Base-by-base conservation (phyloP, 352 stramenopile genomes). In the Blastocystis hominis region DNA sequence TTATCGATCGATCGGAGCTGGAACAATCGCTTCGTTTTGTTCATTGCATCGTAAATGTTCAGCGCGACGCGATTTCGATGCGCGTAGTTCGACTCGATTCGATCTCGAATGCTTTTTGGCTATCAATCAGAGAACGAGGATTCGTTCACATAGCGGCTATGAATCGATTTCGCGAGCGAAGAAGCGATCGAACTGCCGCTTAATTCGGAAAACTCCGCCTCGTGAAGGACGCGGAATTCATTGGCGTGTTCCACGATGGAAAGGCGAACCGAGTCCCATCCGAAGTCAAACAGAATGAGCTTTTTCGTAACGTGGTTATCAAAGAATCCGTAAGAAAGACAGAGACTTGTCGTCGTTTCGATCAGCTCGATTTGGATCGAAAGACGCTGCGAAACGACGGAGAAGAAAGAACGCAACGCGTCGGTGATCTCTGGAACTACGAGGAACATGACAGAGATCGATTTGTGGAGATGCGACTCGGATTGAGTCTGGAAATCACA, bases 311-410 rank as follows among this genome's bases (percentile, higher is more conserved):
- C 72, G 36, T 50, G 20, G 17, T 84, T 34, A 9, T 84, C 72
- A 34, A 68, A 84, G 17, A 84, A 84, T 13, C 72, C 72, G 40
- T 84, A 84, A 20, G 72, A 84, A 7, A 84, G 53, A 64, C 72
- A 84, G 44, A 84, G 59, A 17, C 44, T 40, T 7, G 72, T 69
- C 24, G 72, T 20, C 7, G 55, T 34, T 15, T 30, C 17, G n/a
- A 84, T 68, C 0, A 64, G 50, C 24, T 84, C 72, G 50, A 84
- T 66, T 24, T 50, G 13, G 13, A 66, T 47, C 10, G 30, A 15
- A 13, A 84, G 10, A 46, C 17, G 34, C 1, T 64, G 6, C 2
- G 53, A 30, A 40, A 84, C 36, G 10, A n/a, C n/a, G 15, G 30
- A 5, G 5, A 84, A 84, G 30, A 84, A 84, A 3, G 47, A 66